These are phyloP conservation scores for Skeletonema costatum DNA, from an alignment of 108 stramenopile genomes.

Conservation along the genomic window DNA sequence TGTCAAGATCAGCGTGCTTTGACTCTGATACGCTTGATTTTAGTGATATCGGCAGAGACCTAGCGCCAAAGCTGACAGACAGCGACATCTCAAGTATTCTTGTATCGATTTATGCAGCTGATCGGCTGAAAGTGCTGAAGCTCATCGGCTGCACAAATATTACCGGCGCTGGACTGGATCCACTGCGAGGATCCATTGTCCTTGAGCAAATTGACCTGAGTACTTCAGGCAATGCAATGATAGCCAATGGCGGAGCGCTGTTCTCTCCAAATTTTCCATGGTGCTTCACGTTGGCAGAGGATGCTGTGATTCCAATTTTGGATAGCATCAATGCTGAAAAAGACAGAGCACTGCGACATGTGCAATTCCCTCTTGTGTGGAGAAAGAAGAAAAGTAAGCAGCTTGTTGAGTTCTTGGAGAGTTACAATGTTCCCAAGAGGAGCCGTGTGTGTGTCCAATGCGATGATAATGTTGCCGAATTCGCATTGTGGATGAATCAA, in stretches of 20 bases:
- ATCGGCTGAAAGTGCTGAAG: background rate
- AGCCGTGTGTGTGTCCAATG: background rate
- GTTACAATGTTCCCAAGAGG: background rate
- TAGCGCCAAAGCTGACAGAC: background rate
- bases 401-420: conserved; percentile 2
- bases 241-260: background rate
- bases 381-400: background rate
- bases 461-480: background rate
- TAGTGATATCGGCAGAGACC: background rate
- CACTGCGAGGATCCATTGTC: background rate
- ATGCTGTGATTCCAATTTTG: conserved; percentile 17
- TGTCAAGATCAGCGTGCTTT: background rate
- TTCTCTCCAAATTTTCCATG: background rate
- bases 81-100: background rate
- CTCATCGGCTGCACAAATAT: background rate
- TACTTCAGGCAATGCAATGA: background rate
- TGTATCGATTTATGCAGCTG: background rate
- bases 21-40: background rate
- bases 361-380: conserved; percentile 23
- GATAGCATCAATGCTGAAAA: conserved; percentile 21
- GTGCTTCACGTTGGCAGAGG: background rate
- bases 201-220: background rate
- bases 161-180: background rate
- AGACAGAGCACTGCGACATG: conserved; percentile 7
- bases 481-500: background rate